Base-by-base conservation (phyloP, 768 basidiomycete species). In the Tylopilus rubrobrunneus region DNA sequence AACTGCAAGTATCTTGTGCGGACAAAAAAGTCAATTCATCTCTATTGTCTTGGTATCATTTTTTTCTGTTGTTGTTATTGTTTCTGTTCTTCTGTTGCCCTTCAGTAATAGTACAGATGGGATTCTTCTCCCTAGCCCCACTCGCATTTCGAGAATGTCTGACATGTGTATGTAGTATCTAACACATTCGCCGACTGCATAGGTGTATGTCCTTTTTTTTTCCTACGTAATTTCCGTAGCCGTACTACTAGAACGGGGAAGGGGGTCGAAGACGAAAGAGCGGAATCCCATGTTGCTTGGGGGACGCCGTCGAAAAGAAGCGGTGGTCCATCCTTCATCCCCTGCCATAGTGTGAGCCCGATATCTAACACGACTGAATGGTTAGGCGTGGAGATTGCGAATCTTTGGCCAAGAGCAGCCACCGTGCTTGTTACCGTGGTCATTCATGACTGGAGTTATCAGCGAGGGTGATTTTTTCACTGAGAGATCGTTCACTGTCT, bases 161-260 rank as follows among this genome's bases (percentile, higher is more conserved):
- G 48, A 57, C 39, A 41, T 56, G 53, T 64, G 55, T 64, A 56
- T 64, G 63, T 64, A 62, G 58, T 46, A 55, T 59, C 49, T 60
- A 55, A 57, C 53, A 29, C 55, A 53, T 45, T 43, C 48, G 46
- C 49, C 40, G 34, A 49, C 53, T 37, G 34, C 61, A 53, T 56
- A 23, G 34, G 34, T 51, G 39, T 45, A 46, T 47, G 43, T 49
- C 55, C 15, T 53, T 52, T 49, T 33, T 46, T 39, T 49, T 33
- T 46, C 39, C 44, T 59, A 53, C 44, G 57, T 63, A 56, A 45
- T 39, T 47, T 48, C 9, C 23, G 27, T 49, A 52, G 54, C 21
- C 56, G 48, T 64, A 60, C 45, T 66, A 56, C 45, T 66, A 56
- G 64, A 58, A 40, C 10, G 41, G 43, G 53, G 44, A 9, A 15